Base-by-base conservation (phyloP, 1,284 basidiomycete genomes). In the Cryptococcus amylolentus region DNA sequence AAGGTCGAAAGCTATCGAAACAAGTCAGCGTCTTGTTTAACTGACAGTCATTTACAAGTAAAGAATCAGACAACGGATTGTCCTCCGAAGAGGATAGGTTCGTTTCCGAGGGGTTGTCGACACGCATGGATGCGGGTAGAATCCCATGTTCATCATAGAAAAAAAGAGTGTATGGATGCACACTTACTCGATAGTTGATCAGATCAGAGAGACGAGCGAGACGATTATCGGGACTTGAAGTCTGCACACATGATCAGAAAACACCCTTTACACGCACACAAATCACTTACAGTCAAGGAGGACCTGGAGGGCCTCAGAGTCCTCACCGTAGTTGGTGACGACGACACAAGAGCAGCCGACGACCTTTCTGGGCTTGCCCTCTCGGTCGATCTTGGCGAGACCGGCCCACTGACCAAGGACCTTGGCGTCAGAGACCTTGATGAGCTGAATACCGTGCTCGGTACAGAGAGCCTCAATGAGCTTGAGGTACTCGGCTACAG, bases 381-480 rank as follows among this genome's bases (percentile, higher is more conserved):
- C 95, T 73, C 92, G 87, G 83, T 98, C 94, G 78, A 98, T 96
- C 84, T 96, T 96, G 87, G 94, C 97, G 64, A 98, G 86, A 79
- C 95, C 95, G 71, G 92, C 93, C 95, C 95, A 98, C 73, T 89
- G 91, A 58, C 94, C 95, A 72, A 98, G 88, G 68, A 95, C 87
- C 83, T 98, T 98, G 76, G 91, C 89, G 81, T 98, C 95, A 53
- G 82, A 82, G 74, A 98, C 92, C 83, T 97, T 97, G 88, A 98
- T 97, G 67, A 98, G 83, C 84, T 95, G 93, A 82, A 98, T 97
- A 81, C 93, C 93, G 86, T 97, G 91, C 84, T 97, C 94, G 68
- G 91, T 91, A 80, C 95, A 98, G 76, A 98, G 91, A 54, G 94
- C 95, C 83, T 98, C 94, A 70, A 98, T 96, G 82, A 98, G 91